Conservation (phyloP, 805 yeast genomes). For the Yarrowia sp. region DNA sequence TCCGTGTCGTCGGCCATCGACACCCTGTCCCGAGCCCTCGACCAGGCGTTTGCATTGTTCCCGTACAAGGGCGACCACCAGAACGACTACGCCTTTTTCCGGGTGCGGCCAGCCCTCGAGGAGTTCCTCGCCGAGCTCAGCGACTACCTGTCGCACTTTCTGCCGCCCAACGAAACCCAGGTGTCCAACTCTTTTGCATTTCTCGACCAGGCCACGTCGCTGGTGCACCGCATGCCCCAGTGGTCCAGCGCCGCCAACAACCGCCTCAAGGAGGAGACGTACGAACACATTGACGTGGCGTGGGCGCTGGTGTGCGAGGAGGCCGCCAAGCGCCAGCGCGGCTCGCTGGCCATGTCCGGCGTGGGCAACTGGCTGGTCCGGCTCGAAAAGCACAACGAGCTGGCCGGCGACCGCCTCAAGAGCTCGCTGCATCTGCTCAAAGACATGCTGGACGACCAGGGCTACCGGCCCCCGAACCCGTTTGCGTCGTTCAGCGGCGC, state of each 20-base stretch:
- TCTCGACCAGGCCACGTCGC: conserved; percentile 56
- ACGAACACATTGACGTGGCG: conserved; percentile 17
- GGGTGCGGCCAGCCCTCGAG: conserved; percentile 63
- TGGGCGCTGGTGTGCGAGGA: conserved; percentile 18
- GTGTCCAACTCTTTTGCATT: conserved; percentile 55
- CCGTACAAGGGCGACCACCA: conserved; percentile 74
- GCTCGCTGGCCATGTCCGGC: conserved; percentile 23
- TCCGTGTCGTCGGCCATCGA: conserved; percentile 51
- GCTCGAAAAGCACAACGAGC: conserved; percentile 22
- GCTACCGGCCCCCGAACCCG: conserved; percentile 16
- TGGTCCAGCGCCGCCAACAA: conserved; percentile 52
- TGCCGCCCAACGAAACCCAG: conserved; percentile 66
- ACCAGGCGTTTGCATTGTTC: conserved; percentile 46
- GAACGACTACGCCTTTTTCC: conserved; percentile 70
- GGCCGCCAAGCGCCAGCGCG: conserved; percentile 15
- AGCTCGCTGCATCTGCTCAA: not conserved
- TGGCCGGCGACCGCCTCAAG: conserved; percentile 16
- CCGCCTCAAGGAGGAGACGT: conserved; percentile 28
- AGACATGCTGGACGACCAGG: conserved; percentile 16
- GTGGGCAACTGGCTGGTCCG: conserved; percentile 3
- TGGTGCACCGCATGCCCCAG: conserved; percentile 62
- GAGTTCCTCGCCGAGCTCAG: conserved; percentile 69
- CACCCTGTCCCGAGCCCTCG: conserved; percentile 47
- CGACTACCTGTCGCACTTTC: conserved; percentile 67
- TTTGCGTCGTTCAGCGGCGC: conserved; percentile 5